A percentile compares a stretch with the other conserved stretches of the same genome.
phyloP scores from a whole-genome alignment of 345 rosid genomes.

The Murraya paniculata region DNA sequence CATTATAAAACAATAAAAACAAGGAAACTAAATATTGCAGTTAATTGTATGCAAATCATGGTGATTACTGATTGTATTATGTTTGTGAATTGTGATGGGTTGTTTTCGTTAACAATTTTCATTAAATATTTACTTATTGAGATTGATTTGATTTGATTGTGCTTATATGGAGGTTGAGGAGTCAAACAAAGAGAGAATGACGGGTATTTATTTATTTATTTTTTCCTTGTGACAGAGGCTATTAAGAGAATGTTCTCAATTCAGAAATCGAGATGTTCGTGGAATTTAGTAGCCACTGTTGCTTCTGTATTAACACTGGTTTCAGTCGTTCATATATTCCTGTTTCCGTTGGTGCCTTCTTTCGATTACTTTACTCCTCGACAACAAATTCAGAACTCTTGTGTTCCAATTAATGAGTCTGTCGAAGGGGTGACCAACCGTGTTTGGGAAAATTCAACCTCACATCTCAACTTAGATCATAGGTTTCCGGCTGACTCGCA shows the following conservation, averaged over 20 bases:
- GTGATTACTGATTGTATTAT: too few relatives aligned
- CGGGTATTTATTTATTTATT: background rate
- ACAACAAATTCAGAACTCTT: slow-evolving; percentile 49
- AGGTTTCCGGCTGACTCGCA: slow-evolving; percentile 77
- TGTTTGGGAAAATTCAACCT: slow-evolving; percentile 21
- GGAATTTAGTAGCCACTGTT: slow-evolving; percentile 62
- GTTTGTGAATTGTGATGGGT: background rate
- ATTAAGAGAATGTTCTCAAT: slow-evolving; percentile 41
- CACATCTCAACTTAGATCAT: slow-evolving; percentile 41
- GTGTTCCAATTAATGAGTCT: slow-evolving; percentile 44
- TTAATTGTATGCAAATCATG: too few relatives aligned
- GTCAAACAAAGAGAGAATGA: background rate
- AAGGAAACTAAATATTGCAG: too few relatives aligned
- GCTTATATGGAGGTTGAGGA: background rate
- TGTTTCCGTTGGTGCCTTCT: slow-evolving; percentile 71
- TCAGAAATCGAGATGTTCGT: slow-evolving; percentile 68
- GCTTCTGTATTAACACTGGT: slow-evolving; percentile 55
- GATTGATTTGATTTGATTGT: background rate
- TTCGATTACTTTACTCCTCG: slow-evolving; percentile 47
- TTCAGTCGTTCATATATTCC: slow-evolving; percentile 70
- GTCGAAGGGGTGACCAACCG: slow-evolving; percentile 19
- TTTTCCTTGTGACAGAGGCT: slow-evolving; percentile 2
- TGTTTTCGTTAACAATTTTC: background rate
- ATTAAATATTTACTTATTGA: background rate
- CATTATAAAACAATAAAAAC: too few relatives aligned